phyloP scores from a whole-genome alignment of 768 basidiomycete genomes.

The Neoboletus brunneissimus region DNA sequence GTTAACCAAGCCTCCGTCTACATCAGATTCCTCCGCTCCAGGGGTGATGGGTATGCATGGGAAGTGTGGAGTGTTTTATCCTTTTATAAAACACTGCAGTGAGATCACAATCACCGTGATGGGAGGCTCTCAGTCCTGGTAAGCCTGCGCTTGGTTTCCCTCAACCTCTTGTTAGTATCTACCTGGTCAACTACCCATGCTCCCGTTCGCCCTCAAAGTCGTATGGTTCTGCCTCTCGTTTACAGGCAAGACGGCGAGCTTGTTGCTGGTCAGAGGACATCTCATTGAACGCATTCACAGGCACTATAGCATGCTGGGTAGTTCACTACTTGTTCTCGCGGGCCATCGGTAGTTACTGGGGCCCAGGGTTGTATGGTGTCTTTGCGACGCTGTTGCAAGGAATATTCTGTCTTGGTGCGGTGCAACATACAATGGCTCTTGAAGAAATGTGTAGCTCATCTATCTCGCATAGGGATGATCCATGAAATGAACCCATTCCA shows the following conservation, averaged over 20 bases:
- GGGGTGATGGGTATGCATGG: not conserved
- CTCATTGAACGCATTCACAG: constrained; percentile 31
- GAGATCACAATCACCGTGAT: not conserved
- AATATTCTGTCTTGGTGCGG: constrained; percentile 57
- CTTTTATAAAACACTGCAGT: not conserved
- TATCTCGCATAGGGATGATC: constrained; percentile 47
- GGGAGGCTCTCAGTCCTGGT: not conserved
- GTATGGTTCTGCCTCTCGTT: constrained; percentile 58
- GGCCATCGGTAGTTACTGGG: constrained; percentile 46
- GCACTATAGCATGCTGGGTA: constrained; percentile 49
- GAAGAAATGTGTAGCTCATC: not conserved
- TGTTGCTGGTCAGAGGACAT: not conserved
- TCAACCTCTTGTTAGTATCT: not conserved
- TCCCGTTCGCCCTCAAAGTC: constrained; percentile 53
- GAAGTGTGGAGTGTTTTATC: not conserved
- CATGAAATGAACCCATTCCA: constrained; percentile 58
- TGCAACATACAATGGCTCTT: too few species aligned
- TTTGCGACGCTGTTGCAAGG: constrained; percentile 53
- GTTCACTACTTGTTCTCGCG: constrained; percentile 46
- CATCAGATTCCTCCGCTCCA: not conserved
- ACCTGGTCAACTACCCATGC: constrained; percentile 36
- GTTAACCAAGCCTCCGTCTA: not conserved
- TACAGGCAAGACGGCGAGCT: constrained; percentile 39
- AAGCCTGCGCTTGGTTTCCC: not conserved
- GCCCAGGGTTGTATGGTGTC: constrained; percentile 45